Base-by-base conservation (phyloP, 805 yeast species). In the Candida chauliodis region DNA sequence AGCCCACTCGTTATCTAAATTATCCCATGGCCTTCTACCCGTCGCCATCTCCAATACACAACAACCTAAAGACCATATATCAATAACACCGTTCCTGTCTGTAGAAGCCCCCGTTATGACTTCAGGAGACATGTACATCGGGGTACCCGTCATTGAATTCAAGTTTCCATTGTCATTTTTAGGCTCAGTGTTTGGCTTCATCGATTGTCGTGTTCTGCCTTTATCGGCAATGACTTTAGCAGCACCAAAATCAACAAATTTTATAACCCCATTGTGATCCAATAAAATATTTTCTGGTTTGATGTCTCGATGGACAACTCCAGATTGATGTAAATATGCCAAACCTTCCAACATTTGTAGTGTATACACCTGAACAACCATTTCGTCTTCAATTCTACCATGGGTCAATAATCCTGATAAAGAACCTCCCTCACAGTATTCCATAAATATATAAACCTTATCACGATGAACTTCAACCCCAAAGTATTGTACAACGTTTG, bases 71-170 rank as follows among this genome's bases (percentile, higher is more conserved):
- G 99, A 88, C 99, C 99, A 93, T 23, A 93, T 85, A 63, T 93
- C 99, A 33, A 66, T 75, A 3, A 81, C 78, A 2, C 90, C 90
- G 46, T 72, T 76, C 39, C 70, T 66, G 23, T 81, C 83, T 1
- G 73, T 55, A 1, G 72, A 60, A 5, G 76, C 70, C 2, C 97
- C 97, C 1, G 93, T 86, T 42, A 93, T 87, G 0, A 87, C 85
- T 53, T 93, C 99, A 0, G 99, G 99, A 0, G 98, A 88, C 98
- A 93, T 91, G 63, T 93, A 93, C 97, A 91, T 93, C 11, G 98
- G 98, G 0, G 99, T 93, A 27, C 99, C 99, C 2, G 95, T 81
- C 69, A 84, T 73, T 20, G 76, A 66, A 34, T 61, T 64, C 44
- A 75, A 66, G 48, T 71, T 63, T 34, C 41, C 43, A 24, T 44